Evolutionary conservation across 495 filamentous ascomycete species (phyloP).

Genomic region (Cercophora sp.): DNA sequence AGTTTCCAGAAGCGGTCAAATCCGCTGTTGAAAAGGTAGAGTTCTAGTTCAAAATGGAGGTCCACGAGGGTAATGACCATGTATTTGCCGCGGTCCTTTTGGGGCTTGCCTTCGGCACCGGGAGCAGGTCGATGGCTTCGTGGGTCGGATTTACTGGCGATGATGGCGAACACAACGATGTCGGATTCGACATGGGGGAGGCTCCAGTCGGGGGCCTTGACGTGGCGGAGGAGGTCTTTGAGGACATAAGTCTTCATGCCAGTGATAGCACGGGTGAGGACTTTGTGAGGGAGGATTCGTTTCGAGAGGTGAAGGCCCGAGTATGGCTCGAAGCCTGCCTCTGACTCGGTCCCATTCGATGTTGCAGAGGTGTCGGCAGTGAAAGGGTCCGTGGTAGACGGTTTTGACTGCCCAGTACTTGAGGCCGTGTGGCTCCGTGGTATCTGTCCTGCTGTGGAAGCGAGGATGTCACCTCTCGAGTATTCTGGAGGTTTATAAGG

Average conservation of each 20-base stretch:
- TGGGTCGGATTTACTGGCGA: conserved; percentile 82
- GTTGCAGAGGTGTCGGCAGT: not conserved
- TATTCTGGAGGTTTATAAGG: conserved; percentile 49
- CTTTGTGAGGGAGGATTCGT: conserved; percentile 78
- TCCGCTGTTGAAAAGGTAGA: conserved; percentile 86
- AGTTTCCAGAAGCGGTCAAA: conserved; percentile 92
- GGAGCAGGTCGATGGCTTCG: conserved; percentile 59
- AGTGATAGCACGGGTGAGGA: conserved; percentile 67
- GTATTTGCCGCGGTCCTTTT: conserved; percentile 67
- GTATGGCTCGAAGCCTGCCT: conserved; percentile 73
- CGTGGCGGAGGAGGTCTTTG: conserved; percentile 73
- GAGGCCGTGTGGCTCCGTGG: conserved; percentile 52
- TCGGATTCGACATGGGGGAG: conserved; percentile 82
- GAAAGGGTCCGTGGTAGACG: conserved; percentile 43
- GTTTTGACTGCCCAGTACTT: no score
- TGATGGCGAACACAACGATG: conserved; percentile 79
- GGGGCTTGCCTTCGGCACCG: conserved; percentile 45
- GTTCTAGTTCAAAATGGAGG: conserved; percentile 83
- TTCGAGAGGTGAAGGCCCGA: conserved; percentile 80
- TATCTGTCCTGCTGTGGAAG: conserved; percentile 33
- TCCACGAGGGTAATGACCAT: conserved; percentile 89
- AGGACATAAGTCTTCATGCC: conserved; percentile 74
- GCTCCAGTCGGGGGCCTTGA: conserved; percentile 81
- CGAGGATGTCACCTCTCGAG: conserved; percentile 62
- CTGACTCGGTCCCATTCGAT: conserved; percentile 13